Percentiles rank a stretch among this genome's conserved stretches.
These are phyloP conservation scores for Achaetomiella virescens DNA, from an alignment of 495 filamentous ascomycete species.

Conservation along the genomic window DNA sequence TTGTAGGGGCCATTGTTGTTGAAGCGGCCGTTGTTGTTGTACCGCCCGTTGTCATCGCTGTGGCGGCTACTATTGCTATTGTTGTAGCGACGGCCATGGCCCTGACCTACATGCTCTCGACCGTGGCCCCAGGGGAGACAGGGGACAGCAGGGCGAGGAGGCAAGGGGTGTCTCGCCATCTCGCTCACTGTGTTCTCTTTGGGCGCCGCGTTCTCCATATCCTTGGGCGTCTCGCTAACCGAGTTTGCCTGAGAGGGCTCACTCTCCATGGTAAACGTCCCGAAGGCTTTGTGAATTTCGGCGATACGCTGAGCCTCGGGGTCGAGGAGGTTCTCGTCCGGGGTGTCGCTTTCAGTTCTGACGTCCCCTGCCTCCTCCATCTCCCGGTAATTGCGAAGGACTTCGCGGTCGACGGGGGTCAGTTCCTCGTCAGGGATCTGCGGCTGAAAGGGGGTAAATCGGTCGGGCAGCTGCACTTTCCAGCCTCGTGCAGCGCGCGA, in stretches of 20 bases:
- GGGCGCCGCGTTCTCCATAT: too few relatives aligned
- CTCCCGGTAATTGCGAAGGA: conserved; percentile 12
- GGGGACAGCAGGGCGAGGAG: neutral
- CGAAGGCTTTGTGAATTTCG: conserved; percentile 16
- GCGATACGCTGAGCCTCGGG: conserved; percentile 9
- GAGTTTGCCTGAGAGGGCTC: neutral
- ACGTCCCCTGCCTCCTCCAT: neutral
- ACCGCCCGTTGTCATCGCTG: neutral
- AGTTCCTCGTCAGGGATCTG: conserved; percentile 14
- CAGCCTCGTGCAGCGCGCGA: conserved; percentile 26
- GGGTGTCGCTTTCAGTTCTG: neutral
- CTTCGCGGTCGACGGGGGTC: neutral
- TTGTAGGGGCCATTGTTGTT: neutral
- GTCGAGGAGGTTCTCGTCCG: neutral
- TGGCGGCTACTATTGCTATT: neutral
- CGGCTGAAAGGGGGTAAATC: conserved; percentile 22
- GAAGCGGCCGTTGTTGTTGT: neutral
- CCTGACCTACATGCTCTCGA: neutral
- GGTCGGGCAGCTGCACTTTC: conserved; percentile 28
- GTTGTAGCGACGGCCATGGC: neutral
- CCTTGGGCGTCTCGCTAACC: too few relatives aligned
- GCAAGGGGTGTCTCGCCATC: too few relatives aligned
- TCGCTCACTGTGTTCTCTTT: too few relatives aligned
- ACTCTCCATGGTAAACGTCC: neutral
- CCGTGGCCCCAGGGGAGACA: neutral